phyloP scores from a whole-genome alignment of 768 basidiomycete species.

The Glaciozyma antarctica region DNA sequence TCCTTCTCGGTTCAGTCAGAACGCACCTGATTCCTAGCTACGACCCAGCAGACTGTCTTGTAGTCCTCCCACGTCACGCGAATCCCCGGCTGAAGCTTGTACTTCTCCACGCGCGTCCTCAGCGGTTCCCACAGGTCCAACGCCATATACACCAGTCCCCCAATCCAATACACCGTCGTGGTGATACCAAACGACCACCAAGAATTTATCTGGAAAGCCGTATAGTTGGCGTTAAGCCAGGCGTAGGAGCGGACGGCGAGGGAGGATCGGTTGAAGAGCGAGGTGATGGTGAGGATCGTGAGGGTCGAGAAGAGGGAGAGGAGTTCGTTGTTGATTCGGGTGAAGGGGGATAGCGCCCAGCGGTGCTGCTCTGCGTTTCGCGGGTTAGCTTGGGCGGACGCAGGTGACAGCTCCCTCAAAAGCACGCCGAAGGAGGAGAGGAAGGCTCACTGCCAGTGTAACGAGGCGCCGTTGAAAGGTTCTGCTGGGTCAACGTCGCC shows the following conservation, averaged over 20 bases:
- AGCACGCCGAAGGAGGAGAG: too few relatives aligned
- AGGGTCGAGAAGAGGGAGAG: background rate
- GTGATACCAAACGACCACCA: background rate
- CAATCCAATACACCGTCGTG: background rate
- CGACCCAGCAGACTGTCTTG: background rate
- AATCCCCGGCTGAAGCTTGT: background rate
- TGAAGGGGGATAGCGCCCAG: background rate
- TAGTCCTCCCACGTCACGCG: background rate
- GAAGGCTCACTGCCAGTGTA: too few relatives aligned
- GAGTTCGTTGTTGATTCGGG: background rate
- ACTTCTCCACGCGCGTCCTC: background rate
- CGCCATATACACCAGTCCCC: background rate
- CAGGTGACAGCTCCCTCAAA: too few relatives aligned
- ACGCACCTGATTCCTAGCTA: background rate
- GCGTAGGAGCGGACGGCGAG: background rate
- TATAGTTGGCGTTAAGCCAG: constrained; percentile 1
- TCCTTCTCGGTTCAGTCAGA: background rate
- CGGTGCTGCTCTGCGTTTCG: background rate
- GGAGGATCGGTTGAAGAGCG: background rate
- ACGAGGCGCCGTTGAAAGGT: too few relatives aligned
- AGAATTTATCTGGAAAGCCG: background rate
- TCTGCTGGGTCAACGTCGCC: background rate
- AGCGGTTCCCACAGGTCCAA: background rate
- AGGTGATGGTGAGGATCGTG: background rate
- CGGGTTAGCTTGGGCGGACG: background rate